Conservation (phyloP, 495 filamentous ascomycete genomes). For the Amphirosellinia nigrospora region DNA sequence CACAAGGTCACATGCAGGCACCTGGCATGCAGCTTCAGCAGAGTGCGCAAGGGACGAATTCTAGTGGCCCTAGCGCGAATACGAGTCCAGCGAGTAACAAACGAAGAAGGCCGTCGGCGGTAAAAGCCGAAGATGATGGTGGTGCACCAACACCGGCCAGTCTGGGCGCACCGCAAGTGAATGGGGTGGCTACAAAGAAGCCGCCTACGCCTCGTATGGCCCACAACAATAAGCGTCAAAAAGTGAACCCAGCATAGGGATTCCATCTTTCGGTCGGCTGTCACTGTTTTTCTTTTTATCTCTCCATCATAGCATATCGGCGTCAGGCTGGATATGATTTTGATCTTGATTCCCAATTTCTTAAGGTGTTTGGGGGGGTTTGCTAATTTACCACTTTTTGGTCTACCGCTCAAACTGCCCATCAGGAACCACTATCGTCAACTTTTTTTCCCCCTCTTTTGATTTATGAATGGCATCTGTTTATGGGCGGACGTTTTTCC, state of each 20-base stretch:
- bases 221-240: constrained; percentile 46
- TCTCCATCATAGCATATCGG: constrained; percentile 27
- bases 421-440: constrained; percentile 6
- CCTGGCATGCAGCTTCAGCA: constrained; percentile 74
- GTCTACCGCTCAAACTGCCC: neutral
- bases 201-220: constrained; percentile 54
- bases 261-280: neutral
- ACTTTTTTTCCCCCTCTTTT: neutral
- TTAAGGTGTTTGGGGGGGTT: constrained; percentile 22
- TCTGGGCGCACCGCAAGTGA: constrained; percentile 50
- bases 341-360: constrained; percentile 15
- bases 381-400: constrained; percentile 5
- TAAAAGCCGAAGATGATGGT: constrained; percentile 76
- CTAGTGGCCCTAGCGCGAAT: constrained; percentile 78
- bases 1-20: constrained; percentile 63
- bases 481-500: neutral
- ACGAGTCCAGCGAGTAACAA: constrained; percentile 84
- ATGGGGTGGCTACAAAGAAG: constrained; percentile 49
- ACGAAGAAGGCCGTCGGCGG: constrained; percentile 74
- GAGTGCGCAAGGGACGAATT: constrained; percentile 72
- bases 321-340: constrained; percentile 28
- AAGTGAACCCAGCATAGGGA: constrained; percentile 43
- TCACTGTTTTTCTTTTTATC: constrained; percentile 3
- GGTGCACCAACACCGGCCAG: constrained; percentile 51
- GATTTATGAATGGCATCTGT: constrained; percentile 8